These are phyloP conservation scores for Paecilomyces formosus DNA, from an alignment of 2,329 filamentous ascomycete species.

Conservation along the genomic window DNA sequence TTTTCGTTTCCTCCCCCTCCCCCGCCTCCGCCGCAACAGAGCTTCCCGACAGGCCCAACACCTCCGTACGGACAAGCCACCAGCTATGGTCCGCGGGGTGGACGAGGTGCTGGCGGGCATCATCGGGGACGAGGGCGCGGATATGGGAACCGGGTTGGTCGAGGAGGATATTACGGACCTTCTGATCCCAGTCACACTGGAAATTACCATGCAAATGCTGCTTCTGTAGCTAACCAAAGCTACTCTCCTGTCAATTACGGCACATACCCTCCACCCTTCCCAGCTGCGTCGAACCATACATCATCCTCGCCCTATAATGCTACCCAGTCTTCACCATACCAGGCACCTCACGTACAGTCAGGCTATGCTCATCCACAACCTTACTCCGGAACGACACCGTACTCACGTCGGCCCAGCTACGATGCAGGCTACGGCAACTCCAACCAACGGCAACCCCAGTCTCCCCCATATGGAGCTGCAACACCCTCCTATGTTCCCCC, in stretches of 20 bases:
- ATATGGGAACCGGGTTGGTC: slow-evolving; percentile 22
- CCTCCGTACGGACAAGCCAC: slow-evolving; percentile 18
- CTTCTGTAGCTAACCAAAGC: slow-evolving; percentile 13
- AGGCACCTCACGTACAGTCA: slow-evolving; percentile 14
- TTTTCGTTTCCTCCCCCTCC: slow-evolving; percentile 42
- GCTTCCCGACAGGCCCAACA: slow-evolving; percentile 12
- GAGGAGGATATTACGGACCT: slow-evolving; percentile 17
- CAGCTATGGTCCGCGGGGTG: slow-evolving; percentile 16
- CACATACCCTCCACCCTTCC: slow-evolving; percentile 19
- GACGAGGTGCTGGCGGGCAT: slow-evolving; percentile 18
- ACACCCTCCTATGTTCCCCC: slow-evolving; percentile 12
- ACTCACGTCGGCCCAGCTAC: slow-evolving; percentile 20
- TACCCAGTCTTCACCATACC: slow-evolving; percentile 18
- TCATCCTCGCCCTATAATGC: slow-evolving; percentile 6
- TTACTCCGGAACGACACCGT: slow-evolving; percentile 16
- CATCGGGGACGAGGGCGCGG: slow-evolving; percentile 28
- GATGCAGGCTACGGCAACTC: slow-evolving; percentile 15
- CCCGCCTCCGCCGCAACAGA: slow-evolving; percentile 25
- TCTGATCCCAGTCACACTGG: slow-evolving; percentile 13
- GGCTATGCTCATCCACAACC: slow-evolving; percentile 15
- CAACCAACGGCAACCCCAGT: not conserved
- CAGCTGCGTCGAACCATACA: slow-evolving; percentile 15
- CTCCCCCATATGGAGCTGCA: slow-evolving; percentile 7
- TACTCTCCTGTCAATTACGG: slow-evolving; percentile 22
- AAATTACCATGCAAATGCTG: slow-evolving; percentile 14